Conservation (phyloP, 257 asterid genomes). For the Scutellaria barbata region DNA sequence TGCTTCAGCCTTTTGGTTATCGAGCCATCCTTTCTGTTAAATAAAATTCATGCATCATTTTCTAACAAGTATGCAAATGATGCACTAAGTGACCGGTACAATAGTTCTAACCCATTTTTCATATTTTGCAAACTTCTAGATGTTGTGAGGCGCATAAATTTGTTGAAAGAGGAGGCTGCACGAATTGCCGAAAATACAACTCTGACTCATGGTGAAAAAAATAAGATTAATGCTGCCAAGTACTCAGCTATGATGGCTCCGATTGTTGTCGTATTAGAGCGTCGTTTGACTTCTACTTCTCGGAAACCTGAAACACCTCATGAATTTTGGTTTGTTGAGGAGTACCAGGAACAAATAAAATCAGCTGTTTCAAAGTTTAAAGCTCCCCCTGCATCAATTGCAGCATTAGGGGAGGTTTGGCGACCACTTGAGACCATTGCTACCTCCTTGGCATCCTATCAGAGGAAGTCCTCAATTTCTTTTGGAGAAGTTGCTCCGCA, state of each 20-base stretch:
- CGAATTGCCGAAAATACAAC: conserved; percentile 83
- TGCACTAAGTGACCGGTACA: conserved; percentile 20
- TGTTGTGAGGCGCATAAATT: conserved; percentile 92
- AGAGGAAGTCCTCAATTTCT: conserved; percentile 85
- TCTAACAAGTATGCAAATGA: conserved; percentile 22
- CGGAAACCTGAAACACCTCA: conserved; percentile 95
- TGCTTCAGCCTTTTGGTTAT: too few species aligned
- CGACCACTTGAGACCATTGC: conserved; percentile 89
- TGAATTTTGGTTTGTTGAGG: conserved; percentile 82
- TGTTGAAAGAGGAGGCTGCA: conserved; percentile 95
- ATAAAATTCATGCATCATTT: conserved; percentile 26
- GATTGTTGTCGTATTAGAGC: conserved; percentile 87
- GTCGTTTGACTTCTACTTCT: conserved; percentile 92
- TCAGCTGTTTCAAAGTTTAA: conserved; percentile 79
- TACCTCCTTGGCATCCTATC: conserved; percentile 88
- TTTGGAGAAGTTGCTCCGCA: conserved; percentile 96
- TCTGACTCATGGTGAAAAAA: conserved; percentile 84
- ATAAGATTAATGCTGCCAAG: conserved; percentile 91
- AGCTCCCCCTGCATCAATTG: conserved; percentile 86
- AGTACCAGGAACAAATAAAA: conserved; percentile 74
- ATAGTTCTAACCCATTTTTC: conserved; percentile 29
- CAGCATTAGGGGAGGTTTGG: conserved; percentile 93
- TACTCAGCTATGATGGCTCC: conserved; percentile 99
- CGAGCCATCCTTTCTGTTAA: conserved; percentile 23
- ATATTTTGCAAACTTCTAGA: conserved; percentile 50